Conservation (phyloP, 768 basidiomycete genomes). For the Calocybe cyanea region DNA sequence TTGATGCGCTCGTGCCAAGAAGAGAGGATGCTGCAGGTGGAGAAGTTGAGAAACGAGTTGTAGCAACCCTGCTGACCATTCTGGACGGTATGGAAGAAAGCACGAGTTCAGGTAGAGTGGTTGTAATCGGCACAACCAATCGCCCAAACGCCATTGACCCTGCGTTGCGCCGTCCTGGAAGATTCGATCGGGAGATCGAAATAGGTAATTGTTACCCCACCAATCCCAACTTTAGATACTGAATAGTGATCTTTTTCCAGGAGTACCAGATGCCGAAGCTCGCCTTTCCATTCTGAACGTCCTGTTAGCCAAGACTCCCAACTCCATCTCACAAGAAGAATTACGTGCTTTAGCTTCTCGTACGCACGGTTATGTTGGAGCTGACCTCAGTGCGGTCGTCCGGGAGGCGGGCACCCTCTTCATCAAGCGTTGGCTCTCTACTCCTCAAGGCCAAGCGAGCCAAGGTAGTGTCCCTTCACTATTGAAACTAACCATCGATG, state of each 20-base stretch:
- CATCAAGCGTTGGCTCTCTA: constrained; percentile 76
- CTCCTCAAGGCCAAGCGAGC: constrained; percentile 15
- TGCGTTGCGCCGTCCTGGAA: constrained; percentile 81
- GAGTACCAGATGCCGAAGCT: constrained; percentile 84
- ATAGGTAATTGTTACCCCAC: constrained; percentile 54
- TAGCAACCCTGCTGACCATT: constrained; percentile 90
- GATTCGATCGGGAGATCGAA: constrained; percentile 95
- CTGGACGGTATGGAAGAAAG: constrained; percentile 82
- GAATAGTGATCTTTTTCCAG: constrained; percentile 32
- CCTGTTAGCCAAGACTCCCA: constrained; percentile 75
- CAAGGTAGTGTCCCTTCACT: constrained; percentile 15
- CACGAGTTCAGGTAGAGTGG: constrained; percentile 57
- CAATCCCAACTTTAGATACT: not conserved
- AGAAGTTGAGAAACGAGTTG: constrained; percentile 94
- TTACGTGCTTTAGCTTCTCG: constrained; percentile 65
- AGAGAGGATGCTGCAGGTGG: constrained; percentile 88
- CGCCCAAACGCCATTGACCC: constrained; percentile 95
- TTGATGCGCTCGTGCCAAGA: constrained; percentile 90
- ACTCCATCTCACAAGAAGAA: constrained; percentile 56
- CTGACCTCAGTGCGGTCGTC: constrained; percentile 88
- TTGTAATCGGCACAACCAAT: constrained; percentile 96
- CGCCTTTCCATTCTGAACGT: constrained; percentile 86
- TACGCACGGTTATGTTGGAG: constrained; percentile 96
- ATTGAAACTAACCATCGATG: constrained; percentile 47
- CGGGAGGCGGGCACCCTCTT: constrained; percentile 90